Conservation (phyloP, 345 rosid species). For the Pseudoturritis turrita region DNA sequence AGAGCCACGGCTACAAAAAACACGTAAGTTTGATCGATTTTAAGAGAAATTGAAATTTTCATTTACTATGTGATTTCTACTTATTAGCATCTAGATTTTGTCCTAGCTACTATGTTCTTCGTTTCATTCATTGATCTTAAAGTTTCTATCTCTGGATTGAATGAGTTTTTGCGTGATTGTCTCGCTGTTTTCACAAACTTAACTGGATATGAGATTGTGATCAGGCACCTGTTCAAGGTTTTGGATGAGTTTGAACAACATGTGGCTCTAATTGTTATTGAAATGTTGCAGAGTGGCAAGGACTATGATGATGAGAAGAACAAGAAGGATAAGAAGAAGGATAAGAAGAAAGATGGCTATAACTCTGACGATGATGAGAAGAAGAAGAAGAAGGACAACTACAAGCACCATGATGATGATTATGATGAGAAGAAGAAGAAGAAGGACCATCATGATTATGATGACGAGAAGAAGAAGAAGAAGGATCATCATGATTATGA, state of each 20-base stretch:
- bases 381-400: slow-evolving; percentile 36
- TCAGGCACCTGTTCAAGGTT: no score
- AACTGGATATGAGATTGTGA: background rate
- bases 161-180: background rate
- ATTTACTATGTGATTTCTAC: background rate
- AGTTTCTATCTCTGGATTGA: background rate
- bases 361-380: slow-evolving; percentile 35
- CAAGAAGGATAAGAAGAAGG: slow-evolving; percentile 2
- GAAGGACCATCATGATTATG: background rate
- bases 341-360: slow-evolving; percentile 27
- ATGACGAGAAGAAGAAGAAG: background rate
- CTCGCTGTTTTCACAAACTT: background rate
- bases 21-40: slow-evolving; percentile 41
- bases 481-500: background rate
- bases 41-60: background rate
- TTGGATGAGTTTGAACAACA: background rate
- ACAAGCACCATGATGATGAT: slow-evolving; percentile 32
- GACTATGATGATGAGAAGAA: slow-evolving; percentile 1
- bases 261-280: background rate
- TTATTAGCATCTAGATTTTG: background rate
- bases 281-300: slow-evolving; percentile 6
- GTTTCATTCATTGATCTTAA: background rate
- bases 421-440: slow-evolving; percentile 1
- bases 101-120: background rate
- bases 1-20: slow-evolving; percentile 59